Evolutionary conservation across 129 eudicot genomes (phyloP), one percentile per base, ranked within the genome.

Genomic region (Solidago caesia): DNA sequence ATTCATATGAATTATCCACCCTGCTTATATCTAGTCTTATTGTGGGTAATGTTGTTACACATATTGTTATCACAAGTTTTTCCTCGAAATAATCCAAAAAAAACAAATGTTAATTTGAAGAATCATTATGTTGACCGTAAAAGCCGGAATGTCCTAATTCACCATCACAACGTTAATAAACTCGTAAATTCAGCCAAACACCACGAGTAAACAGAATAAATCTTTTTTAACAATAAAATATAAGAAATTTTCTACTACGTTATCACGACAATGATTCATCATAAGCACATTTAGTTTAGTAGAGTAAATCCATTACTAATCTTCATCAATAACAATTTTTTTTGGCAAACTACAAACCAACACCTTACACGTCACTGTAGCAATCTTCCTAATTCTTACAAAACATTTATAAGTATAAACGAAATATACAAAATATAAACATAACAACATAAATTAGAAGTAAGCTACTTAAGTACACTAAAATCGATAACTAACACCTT

Each of bases 111-210:
- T 55, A 41, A 53, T 21, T 15, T n/a, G 51, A 39, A 71, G 63
- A 16, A 59, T 4, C 4, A 14, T 13, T 3, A 39, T 48, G 12
- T 64, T 39, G 64, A 41, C 64, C 52, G 15, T 44, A 41, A 74
- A 46, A 10, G 9, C 15, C n/a, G 21, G 8, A 51, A 64, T 29
- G 64, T 41, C 41, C 53, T 41, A 75, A 64, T 16, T n/a, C 39
- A 51, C 41, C 61, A 74, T 46, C 7, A 55, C 6, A 1, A 15
- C 6, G 41, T 7, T 27, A 61, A 60, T 42, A 29, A 43, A 63
- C 44, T 74, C 49, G 15, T 42, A 74, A 74, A 47, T 39, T 48
- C 61, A 74, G 0, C 43, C 71, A 75, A 51, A 64, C 79, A 11
- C 71, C 63, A 63, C 9, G 5, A 25, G 7, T 62, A 46, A 21